These are phyloP conservation scores for Hydrangea macrophylla DNA, from an alignment of 148 eudicot genomes.

Conservation along the genomic window DNA sequence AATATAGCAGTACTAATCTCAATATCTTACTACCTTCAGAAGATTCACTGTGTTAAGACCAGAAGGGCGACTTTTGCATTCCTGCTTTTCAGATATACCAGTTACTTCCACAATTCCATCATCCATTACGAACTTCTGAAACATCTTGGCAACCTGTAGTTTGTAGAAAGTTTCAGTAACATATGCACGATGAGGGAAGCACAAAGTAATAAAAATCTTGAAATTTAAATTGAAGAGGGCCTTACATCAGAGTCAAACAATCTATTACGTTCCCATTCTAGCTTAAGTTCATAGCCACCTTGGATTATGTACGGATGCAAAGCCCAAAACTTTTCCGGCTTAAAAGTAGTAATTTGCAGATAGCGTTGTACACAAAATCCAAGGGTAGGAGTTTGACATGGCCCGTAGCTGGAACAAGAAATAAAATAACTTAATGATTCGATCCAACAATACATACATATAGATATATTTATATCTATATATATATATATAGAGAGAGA, in stretches of 20 bases:
- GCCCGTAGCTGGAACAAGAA: conserved; percentile 73
- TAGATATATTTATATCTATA: too few species aligned
- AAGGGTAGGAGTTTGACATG: conserved; percentile 98
- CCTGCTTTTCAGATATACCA: conserved; percentile 70
- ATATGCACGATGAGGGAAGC: conserved; percentile 6
- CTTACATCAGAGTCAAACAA: conserved; percentile 87
- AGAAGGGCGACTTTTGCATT: conserved; percentile 81
- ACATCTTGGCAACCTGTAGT: conserved; percentile 67
- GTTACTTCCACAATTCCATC: conserved; percentile 66
- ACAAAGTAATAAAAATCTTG: not conserved
- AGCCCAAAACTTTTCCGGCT: conserved; percentile 85
- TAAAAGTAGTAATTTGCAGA: conserved; percentile 76
- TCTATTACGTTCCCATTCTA: conserved; percentile 86
- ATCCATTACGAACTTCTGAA: conserved; percentile 63
- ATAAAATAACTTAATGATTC: conserved; percentile 10
- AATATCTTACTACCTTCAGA: conserved; percentile 50
- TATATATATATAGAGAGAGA: too few species aligned
- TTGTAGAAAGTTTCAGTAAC: conserved; percentile 5
- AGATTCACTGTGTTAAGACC: conserved; percentile 98
- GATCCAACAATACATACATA: conserved; percentile 3
- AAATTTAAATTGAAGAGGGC: conserved; percentile 14
- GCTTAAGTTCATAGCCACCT: conserved; percentile 76
- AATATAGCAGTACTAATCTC: too few species aligned
- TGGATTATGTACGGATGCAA: conserved; percentile 72
- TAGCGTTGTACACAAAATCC: conserved; percentile 97